Evolutionary conservation across 2,329 filamentous ascomycete genomes (phyloP), one percentile per base, ranked within the genome.

Genomic region (Thielaviopsis populi): DNA sequence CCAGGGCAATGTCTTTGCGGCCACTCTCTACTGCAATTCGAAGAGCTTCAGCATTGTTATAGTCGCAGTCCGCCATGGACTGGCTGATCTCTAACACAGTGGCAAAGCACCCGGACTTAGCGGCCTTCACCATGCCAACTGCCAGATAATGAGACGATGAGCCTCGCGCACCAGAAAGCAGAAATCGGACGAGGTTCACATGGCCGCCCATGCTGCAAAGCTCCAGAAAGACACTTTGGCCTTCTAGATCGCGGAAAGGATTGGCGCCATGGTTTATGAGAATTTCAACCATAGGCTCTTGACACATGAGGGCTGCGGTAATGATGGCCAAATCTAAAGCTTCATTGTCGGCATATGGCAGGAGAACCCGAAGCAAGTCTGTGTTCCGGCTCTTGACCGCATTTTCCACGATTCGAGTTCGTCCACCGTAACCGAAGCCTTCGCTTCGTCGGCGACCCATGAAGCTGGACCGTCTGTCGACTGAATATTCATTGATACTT

Each of bases 341-440:
- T 19, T 77, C 63, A 1, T 76, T 71, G 67, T 83, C 80, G 19
- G 80, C 80, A 65, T 81, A 77, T 0, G 79, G 79, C 1, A 80
- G 71, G 37, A 84, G 70, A 4, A 83, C 76, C 61, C 79, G 75
- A 1, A 82, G 75, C 75, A 82, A 80, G 60, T 83, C 78, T 24
- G 75, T 65, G 19, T 81, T 78, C 17, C 75, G 74, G 67, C 76
- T 77, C 67, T 78, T 73, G 10, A 82, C 77, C 0, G 80, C 80
- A 19, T 77, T 75, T 62, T 77, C 77, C 4, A 83, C 70, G 2
- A 83, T 71, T 15, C 77, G 75, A 59, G 79, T 77, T 33, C 79
- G 76, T 67, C 82, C 78, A 2, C 70, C 70, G 17, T 77, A 74
- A n/a, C 56, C 42, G 15, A 42, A 72, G 19, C 82, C 80, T 22